Evolutionary conservation across 108 stramenopile species (phyloP).

Genomic region (Nitzschia inconspicua): DNA sequence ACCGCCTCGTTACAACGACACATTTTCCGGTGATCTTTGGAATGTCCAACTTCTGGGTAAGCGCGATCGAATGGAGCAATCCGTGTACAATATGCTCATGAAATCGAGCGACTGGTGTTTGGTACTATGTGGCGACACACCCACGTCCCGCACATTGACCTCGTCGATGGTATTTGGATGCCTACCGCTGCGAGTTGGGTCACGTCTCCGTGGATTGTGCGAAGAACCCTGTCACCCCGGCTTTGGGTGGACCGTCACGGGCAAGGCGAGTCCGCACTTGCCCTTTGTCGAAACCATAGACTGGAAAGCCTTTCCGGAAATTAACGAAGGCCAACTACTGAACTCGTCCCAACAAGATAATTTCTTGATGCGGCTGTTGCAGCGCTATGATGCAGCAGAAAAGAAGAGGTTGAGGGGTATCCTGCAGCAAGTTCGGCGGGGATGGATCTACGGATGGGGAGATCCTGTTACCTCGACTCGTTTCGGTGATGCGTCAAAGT

Average conservation of each 20-base stretch:
- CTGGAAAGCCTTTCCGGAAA: constrained; percentile 39
- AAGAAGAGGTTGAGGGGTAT: constrained; percentile 8
- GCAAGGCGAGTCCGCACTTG: constrained; percentile 33
- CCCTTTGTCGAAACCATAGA: constrained; percentile 25
- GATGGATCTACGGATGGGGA: constrained; percentile 52
- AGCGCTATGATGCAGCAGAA: background rate
- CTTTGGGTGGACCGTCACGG: constrained; percentile 36
- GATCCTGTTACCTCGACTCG: constrained; percentile 43
- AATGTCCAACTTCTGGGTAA: constrained; percentile 26
- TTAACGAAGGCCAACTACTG: constrained; percentile 30
- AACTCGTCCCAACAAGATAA: background rate
- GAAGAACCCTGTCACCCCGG: constrained; percentile 38
- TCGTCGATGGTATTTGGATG: constrained; percentile 42
- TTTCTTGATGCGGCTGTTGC: background rate
- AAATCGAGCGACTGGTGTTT: constrained; percentile 36
- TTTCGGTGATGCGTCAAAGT: constrained; percentile 33
- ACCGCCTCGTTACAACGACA: background rate
- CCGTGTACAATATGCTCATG: constrained; percentile 36
- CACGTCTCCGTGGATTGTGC: constrained; percentile 42
- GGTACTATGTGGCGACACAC: constrained; percentile 51
- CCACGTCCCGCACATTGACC: constrained; percentile 31
- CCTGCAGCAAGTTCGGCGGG: constrained; percentile 18
- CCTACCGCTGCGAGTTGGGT: constrained; percentile 41
- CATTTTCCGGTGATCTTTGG: background rate
- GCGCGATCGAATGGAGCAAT: constrained; percentile 12